Evolutionary conservation across 2,329 filamentous ascomycete species (phyloP), one percentile per base, ranked within the genome.

Genomic region (Penicillium sclerotiorum): DNA sequence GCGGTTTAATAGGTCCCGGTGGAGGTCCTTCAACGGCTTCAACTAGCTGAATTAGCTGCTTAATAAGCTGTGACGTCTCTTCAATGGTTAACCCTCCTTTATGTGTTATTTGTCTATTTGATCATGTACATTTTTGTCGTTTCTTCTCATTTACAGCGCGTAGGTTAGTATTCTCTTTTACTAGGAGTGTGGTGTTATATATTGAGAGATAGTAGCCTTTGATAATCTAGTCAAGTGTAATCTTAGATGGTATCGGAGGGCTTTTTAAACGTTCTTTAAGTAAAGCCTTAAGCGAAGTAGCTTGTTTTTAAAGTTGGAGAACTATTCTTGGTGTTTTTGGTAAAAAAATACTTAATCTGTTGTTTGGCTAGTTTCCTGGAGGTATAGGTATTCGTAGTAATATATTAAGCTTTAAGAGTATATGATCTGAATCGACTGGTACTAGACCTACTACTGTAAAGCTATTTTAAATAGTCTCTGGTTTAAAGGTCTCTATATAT

Each of bases 191-290:
- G 18, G 23, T 17, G 15, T 42, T 42, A 42, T 42, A 12, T 18
- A 28, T 28, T 42, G 17, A 28, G 39, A 42, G 39, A 42, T 42
- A 42, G 22, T 30, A 42, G 39, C 39, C 39, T 42, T 42, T 42
- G 20, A 42, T 42, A 27, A 42, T 30, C 23, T 42, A 15, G 15
- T 42, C 20, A 28, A 42, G 37, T 9, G 21, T 15, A 42, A 42
- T 42, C 13, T 30, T 42, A 11, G 23, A 42, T 17, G 18, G 17
- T 36, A n/a, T 36, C 8, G 32, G 32, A 36, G 32, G 32, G 13
- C 32, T 36, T 36, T 18, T 36, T 36, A n/a, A 36, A n/a, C 32
- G 32, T 36, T 36, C 32, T 36, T 36, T 36, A 18, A 36, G 32
- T n/a, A 36, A 36, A 18, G 32, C n/a, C 32, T 36, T 36, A n/a